Conservation (phyloP, 208 protist genomes). For the Leishmania tropica region DNA sequence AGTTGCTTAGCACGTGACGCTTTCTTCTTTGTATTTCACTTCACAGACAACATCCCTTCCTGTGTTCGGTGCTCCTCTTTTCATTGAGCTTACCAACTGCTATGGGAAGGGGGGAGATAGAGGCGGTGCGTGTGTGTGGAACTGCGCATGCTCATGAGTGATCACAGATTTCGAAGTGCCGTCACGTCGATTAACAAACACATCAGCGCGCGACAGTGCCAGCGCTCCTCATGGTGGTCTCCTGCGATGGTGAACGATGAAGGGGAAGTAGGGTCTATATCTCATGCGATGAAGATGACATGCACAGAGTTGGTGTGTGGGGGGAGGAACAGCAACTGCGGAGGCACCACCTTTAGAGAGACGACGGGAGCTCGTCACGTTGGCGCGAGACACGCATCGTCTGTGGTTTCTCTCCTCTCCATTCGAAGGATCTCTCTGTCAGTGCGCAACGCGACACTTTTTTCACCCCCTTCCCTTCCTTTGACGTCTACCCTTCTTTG, state of each 20-base stretch:
- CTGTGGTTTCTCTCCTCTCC: background rate
- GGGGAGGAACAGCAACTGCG: background rate
- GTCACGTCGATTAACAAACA: background rate
- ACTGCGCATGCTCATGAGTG: background rate
- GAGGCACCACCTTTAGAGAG: background rate
- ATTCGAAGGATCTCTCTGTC: background rate
- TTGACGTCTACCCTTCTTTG: conserved; percentile 1
- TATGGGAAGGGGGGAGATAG: background rate
- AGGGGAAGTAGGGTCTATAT: background rate
- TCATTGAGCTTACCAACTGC: background rate
- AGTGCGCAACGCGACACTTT: background rate
- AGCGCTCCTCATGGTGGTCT: background rate
- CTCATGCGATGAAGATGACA: background rate
- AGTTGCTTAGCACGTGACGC: background rate
- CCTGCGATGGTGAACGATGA: background rate
- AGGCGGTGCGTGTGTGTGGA: background rate
- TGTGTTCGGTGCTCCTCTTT: background rate
- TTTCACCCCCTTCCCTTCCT: background rate
- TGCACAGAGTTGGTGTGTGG: background rate
- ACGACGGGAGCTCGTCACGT: background rate
- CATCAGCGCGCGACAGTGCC: background rate
- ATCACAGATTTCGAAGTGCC: background rate
- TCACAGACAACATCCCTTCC: background rate
- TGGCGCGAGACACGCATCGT: background rate
- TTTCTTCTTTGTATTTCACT: background rate